phyloP scores from a whole-genome alignment of 495 filamentous ascomycete species.

The Oidiodendron maius region DNA sequence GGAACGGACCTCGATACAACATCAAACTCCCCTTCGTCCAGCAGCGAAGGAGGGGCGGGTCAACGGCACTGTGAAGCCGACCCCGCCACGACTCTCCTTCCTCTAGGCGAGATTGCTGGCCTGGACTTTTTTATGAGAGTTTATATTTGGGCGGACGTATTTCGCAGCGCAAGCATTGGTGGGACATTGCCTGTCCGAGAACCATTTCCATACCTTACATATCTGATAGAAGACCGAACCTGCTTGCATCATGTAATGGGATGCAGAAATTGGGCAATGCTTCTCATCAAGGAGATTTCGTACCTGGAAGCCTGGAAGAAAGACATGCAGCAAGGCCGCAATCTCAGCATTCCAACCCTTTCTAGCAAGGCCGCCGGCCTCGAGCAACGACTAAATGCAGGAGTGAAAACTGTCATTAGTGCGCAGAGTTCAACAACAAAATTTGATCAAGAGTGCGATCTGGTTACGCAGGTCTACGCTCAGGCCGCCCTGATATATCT shows the following conservation, averaged over 20 bases:
- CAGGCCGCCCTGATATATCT: slow-evolving; percentile 1
- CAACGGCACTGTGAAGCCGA: background rate
- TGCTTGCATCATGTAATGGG: slow-evolving; percentile 1
- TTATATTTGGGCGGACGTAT: slow-evolving; percentile 4
- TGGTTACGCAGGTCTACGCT: slow-evolving; percentile 3
- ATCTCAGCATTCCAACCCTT: background rate
- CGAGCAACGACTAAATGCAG: background rate
- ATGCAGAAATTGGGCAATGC: slow-evolving; percentile 10
- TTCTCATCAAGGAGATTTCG: slow-evolving; percentile 1
- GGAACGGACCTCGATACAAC: slow-evolving; percentile 4
- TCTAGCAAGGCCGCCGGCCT: background rate
- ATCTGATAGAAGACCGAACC: slow-evolving; percentile 3
- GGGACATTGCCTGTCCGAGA: background rate
- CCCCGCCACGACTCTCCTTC: background rate
- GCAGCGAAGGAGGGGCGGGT: background rate
- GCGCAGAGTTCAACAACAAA: background rate
- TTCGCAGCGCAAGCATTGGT: slow-evolving; percentile 1
- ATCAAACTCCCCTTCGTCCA: background rate
- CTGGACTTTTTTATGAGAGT: slow-evolving; percentile 7
- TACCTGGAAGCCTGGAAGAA: slow-evolving; percentile 1
- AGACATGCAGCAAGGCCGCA: background rate
- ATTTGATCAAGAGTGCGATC: slow-evolving; percentile 1
- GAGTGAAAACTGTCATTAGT: background rate
- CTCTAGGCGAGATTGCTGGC: slow-evolving; percentile 2
- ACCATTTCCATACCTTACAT: slow-evolving; percentile 2